Evolutionary conservation across 2,329 filamentous ascomycete species (phyloP).

Genomic region (Gremmenia infestans): DNA sequence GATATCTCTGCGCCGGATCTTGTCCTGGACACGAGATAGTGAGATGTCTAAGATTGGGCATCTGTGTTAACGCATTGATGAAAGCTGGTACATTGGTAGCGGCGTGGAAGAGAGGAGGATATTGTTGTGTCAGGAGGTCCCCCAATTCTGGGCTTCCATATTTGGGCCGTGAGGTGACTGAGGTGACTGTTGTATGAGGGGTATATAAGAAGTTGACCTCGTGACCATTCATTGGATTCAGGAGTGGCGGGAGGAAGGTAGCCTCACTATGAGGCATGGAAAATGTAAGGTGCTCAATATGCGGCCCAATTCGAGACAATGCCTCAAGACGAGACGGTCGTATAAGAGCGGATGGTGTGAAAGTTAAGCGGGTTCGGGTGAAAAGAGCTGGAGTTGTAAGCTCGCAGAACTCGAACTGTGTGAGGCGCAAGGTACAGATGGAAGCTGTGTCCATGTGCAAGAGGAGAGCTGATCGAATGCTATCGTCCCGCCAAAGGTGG

Average conservation of each 20-base stretch:
- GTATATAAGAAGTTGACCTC: slow-evolving; percentile 80
- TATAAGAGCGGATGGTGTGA: slow-evolving; percentile 71
- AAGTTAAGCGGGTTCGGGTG: slow-evolving; percentile 62
- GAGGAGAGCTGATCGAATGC: slow-evolving; percentile 25
- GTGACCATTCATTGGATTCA: slow-evolving; percentile 70
- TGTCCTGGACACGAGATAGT: slow-evolving; percentile 73
- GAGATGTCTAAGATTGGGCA: slow-evolving; percentile 68
- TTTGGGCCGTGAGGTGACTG: slow-evolving; percentile 60
- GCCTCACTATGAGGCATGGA: slow-evolving; percentile 69
- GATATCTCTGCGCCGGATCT: slow-evolving; percentile 62
- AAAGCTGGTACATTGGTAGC: slow-evolving; percentile 85
- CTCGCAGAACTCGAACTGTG: slow-evolving; percentile 66
- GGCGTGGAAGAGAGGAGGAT: slow-evolving; percentile 83
- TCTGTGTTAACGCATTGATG: slow-evolving; percentile 63
- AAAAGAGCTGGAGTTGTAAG: slow-evolving; percentile 67
- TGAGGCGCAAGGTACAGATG: slow-evolving; percentile 56
- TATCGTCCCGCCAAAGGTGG: slow-evolving; percentile 30
- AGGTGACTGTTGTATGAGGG: slow-evolving; percentile 64
- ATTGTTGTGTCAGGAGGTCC: slow-evolving; percentile 78
- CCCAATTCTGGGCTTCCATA: slow-evolving; percentile 76
- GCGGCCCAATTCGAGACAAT: slow-evolving; percentile 69
- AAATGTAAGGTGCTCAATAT: slow-evolving; percentile 76
- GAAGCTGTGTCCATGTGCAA: slow-evolving; percentile 25
- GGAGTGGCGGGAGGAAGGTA: slow-evolving; percentile 78
- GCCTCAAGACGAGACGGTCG: slow-evolving; percentile 68